Evolutionary conservation across 768 basidiomycete species (phyloP).

Genomic region (Leccinum incarnatum): DNA sequence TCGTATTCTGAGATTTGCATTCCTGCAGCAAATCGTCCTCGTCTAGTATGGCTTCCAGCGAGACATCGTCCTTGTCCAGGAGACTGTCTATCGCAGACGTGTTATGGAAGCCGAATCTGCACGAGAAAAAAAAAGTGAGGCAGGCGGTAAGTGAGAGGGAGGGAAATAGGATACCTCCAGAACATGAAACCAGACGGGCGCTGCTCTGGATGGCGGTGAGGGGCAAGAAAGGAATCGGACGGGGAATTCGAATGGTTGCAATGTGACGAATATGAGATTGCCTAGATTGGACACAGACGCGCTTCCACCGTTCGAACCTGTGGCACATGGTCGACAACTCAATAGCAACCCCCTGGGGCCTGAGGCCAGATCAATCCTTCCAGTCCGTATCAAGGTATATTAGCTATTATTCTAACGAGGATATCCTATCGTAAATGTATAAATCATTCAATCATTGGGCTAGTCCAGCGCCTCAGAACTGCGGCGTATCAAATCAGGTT

Average conservation of each 20-base stretch:
- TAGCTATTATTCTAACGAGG: constrained; percentile 24
- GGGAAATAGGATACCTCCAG: constrained; percentile 40
- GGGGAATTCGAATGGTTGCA: constrained; percentile 15
- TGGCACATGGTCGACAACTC: too few relatives aligned
- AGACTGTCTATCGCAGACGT: constrained; percentile 86
- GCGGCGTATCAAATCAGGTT: constrained; percentile 3
- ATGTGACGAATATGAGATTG: constrained; percentile 15
- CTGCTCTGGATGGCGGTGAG: constrained; percentile 8
- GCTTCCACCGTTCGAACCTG: not conserved
- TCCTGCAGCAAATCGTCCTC: constrained; percentile 94
- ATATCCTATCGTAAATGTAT: constrained; percentile 28
- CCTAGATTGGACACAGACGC: constrained; percentile 25
- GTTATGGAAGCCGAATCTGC: constrained; percentile 88
- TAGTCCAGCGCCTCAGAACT: constrained; percentile 28
- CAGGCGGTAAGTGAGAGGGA: not conserved
- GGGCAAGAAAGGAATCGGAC: constrained; percentile 10
- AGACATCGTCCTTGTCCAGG: constrained; percentile 85
- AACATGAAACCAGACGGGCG: constrained; percentile 38
- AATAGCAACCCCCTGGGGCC: too few relatives aligned
- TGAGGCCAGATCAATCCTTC: too few relatives aligned
- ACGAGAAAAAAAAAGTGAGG: constrained; percentile 8
- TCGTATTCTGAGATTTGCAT: constrained; percentile 91
- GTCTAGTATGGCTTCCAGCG: constrained; percentile 87
- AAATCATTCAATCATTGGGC: not conserved
- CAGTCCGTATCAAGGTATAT: constrained; percentile 20